phyloP scores from a whole-genome alignment of 164 flowering plant genomes.

The Chimonanthus praecox region DNA sequence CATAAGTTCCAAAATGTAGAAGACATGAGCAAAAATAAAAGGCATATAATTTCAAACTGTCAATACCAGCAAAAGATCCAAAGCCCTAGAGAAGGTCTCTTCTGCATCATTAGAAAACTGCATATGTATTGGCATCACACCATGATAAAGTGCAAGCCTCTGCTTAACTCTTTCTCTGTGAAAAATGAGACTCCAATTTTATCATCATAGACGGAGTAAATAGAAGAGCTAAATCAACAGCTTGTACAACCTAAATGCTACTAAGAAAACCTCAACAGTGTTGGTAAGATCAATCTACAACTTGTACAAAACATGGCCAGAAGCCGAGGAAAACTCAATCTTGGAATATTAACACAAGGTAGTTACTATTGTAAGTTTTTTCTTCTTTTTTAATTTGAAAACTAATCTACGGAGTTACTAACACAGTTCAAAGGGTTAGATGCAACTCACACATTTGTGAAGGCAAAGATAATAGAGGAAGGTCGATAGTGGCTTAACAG shows the following conservation, averaged over 20 bases:
- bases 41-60: constrained; percentile 1
- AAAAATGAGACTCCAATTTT: constrained; percentile 3
- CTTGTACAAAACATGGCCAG: too few species aligned
- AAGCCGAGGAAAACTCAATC: too few species aligned
- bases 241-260: too few species aligned
- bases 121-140: constrained; percentile 86
- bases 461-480: constrained; percentile 76
- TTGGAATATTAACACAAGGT: too few species aligned
- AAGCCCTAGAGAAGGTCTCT: constrained; percentile 83
- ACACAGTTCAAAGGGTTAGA: too few species aligned
- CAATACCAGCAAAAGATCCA: constrained; percentile 61
- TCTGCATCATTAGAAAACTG: constrained; percentile 85
- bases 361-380: too few species aligned
- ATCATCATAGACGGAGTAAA: not conserved
- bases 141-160: constrained; percentile 81
- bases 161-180: constrained; percentile 82
- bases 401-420: too few species aligned
- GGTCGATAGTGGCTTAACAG: constrained; percentile 85
- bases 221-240: not conserved
- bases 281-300: too few species aligned
- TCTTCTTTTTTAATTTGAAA: too few species aligned
- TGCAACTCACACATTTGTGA: constrained; percentile 80
- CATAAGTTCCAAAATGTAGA: not conserved
- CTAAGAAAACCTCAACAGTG: too few species aligned
- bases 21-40: not conserved